Conservation (phyloP, 2,329 filamentous ascomycete species). For the Colletotrichum horii region DNA sequence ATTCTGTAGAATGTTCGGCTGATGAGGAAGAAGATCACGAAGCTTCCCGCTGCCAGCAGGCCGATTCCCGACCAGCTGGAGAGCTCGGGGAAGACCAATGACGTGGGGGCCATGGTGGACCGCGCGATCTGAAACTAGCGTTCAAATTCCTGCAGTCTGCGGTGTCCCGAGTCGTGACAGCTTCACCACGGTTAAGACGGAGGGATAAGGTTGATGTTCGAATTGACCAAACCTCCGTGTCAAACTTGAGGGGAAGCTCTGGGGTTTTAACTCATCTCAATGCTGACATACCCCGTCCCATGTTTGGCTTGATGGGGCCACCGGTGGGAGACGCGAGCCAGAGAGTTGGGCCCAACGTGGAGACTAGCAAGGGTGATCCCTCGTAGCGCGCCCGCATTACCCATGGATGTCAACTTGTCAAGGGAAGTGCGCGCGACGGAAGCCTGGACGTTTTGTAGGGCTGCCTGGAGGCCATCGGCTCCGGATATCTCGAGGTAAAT, state of each 20-base stretch:
- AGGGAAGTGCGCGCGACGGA: not conserved
- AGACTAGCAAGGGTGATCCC: not conserved
- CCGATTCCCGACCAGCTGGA: not conserved
- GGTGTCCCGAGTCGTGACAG: not conserved
- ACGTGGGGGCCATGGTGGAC: not conserved
- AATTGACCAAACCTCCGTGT: not conserved
- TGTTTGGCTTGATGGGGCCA: not conserved
- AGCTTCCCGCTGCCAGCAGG: not conserved
- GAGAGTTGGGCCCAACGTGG: not conserved
- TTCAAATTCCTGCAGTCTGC: not conserved
- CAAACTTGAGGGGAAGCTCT: not conserved
- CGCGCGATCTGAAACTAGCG: not conserved
- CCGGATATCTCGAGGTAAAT: not conserved
- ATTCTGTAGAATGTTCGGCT: constrained; percentile 23
- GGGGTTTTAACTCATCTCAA: not conserved
- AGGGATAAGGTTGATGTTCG: not conserved
- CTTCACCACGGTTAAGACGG: not conserved
- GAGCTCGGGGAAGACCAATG: not conserved
- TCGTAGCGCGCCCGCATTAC: not conserved
- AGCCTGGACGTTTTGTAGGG: not conserved
- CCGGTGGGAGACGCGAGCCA: not conserved
- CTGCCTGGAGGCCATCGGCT: not conserved
- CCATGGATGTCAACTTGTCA: not conserved
- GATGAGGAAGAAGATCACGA: constrained; percentile 22
- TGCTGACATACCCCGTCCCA: not conserved